Percentiles rank a stretch among this genome's conserved stretches.
phyloP scores from a whole-genome alignment of 2,329 filamentous ascomycete genomes.

The Calycina herbarum region DNA sequence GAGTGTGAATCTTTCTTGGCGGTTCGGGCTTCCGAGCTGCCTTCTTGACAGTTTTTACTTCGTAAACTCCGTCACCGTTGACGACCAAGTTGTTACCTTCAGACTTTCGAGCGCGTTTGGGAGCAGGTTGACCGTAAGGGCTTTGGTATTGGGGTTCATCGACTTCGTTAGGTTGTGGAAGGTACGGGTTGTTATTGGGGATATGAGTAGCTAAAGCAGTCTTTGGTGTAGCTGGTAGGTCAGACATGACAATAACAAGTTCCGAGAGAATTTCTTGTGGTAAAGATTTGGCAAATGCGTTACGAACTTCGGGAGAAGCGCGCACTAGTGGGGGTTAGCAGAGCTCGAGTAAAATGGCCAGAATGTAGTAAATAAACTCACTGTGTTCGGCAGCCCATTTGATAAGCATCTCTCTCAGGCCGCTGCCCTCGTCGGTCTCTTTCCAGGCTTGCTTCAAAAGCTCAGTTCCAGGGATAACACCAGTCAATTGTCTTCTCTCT shows the following conservation, averaged over 20 bases:
- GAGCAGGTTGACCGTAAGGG: slow-evolving; percentile 36
- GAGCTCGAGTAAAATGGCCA: not conserved
- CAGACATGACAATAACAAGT: slow-evolving; percentile 62
- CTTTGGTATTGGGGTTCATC: slow-evolving; percentile 25
- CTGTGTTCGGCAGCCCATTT: slow-evolving; percentile 64
- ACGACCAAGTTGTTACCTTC: slow-evolving; percentile 8
- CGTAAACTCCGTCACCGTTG: slow-evolving; percentile 25
- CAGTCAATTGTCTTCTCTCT: slow-evolving; percentile 53
- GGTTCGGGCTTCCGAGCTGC: slow-evolving; percentile 28
- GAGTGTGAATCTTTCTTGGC: slow-evolving; percentile 5
- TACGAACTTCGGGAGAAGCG: slow-evolving; percentile 51
- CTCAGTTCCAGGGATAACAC: slow-evolving; percentile 57
- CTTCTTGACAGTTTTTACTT: slow-evolving; percentile 32
- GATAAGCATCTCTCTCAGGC: slow-evolving; percentile 57
- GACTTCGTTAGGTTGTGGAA: slow-evolving; percentile 50
- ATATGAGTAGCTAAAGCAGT: slow-evolving; percentile 4
- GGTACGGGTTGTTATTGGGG: slow-evolving; percentile 33
- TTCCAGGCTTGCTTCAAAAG: slow-evolving; percentile 62
- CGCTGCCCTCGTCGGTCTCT: slow-evolving; percentile 60
- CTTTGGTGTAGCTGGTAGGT: slow-evolving; percentile 41
- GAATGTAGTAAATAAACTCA: slow-evolving; percentile 16
- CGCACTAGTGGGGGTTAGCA: slow-evolving; percentile 40
- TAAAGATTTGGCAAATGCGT: slow-evolving; percentile 60
- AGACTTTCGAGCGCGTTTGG: slow-evolving; percentile 31
- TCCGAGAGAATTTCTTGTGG: slow-evolving; percentile 63